Evolutionary conservation across 73 alveolate genomes (phyloP), one percentile per base, ranked within the genome.

Genomic region (Paramecium tetraurelia): DNA sequence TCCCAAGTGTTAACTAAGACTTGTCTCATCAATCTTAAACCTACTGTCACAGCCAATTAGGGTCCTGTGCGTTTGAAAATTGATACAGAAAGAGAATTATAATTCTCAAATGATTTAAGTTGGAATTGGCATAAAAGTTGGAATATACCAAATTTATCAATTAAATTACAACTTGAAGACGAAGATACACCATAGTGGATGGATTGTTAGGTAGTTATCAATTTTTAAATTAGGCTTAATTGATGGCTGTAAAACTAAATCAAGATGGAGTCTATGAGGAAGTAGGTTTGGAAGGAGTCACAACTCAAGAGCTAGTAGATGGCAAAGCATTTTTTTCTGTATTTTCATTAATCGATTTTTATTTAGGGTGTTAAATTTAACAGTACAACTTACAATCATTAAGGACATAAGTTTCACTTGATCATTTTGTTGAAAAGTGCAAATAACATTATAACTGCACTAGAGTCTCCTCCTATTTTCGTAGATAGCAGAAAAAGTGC

Each of bases 41-140:
- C 41, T 31, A 27, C 48, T 11, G 48, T 63, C 48, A 63, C 84
- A 4, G 50, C 48, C 24, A 27, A 63, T 10, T 63, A 63, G 14
- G 84, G 84, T 63, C 84, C 84, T 31, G 86, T 93, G 4, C 85
- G 90, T 24, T 33, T 93, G 22, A 57, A 48, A 35, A 93, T 94
- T 69, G 97, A 94, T 46, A 92, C 94, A 69, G 97, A 94, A 85
- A 94, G 95, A 70, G 92, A 92, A 53, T 88, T 94, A 24, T 58
- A 92, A 48, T 50, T 83, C 46, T 86, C 94, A 63, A 93, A 75
- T 48, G 94, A 92, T 16, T 59, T 77, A 9, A 86, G 94, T 5
- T 94, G 97, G 97, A 94, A 93, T 58, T 94, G 97, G 97, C 97
- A 94, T 75, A 94, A 94, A 85, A 75, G 94, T 69, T 94, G 97